A percentile compares a stretch with the other conserved stretches of the same genome.
Evolutionary conservation across 305 asterid species (phyloP).

Genomic region (Withania somnifera): DNA sequence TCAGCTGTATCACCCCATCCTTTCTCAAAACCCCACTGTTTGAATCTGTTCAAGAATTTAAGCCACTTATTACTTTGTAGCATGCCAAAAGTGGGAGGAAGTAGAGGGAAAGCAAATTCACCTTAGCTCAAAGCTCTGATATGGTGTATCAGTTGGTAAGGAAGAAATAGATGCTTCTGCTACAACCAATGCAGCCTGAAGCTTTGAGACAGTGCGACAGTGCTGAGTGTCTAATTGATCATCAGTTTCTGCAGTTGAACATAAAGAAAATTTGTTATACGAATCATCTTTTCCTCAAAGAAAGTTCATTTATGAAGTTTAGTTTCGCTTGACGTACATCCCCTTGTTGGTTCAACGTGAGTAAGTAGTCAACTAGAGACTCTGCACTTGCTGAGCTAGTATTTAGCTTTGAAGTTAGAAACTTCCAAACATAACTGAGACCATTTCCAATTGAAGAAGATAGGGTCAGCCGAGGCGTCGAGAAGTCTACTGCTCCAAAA

Average conservation of each 20-base stretch:
- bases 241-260: conserved; percentile 51
- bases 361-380: conserved; percentile 64
- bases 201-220: conserved; percentile 51
- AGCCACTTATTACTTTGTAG: not conserved
- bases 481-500: conserved; percentile 74
- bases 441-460: conserved; percentile 88
- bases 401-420: conserved; percentile 53
- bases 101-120: conserved; percentile 9
- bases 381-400: conserved; percentile 35
- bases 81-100: not conserved
- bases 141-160: conserved; percentile 58
- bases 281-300: not conserved
- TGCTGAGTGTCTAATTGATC: conserved; percentile 68
- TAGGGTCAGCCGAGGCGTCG: conserved; percentile 49
- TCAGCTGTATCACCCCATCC: conserved; percentile 91
- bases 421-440: conserved; percentile 46
- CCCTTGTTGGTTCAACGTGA: conserved; percentile 61
- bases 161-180: conserved; percentile 61
- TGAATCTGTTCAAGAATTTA: conserved; percentile 40
- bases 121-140: conserved; percentile 68
- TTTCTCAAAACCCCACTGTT: conserved; percentile 83
- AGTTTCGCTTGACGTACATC: conserved; percentile 34
- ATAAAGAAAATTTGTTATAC: not conserved
- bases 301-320: not conserved
- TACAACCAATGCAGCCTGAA: conserved; percentile 56